Percentiles rank a stretch among this genome's conserved stretches.
Evolutionary conservation across 257 asterid genomes (phyloP).

Genomic region (Scutellaria galericulata): DNA sequence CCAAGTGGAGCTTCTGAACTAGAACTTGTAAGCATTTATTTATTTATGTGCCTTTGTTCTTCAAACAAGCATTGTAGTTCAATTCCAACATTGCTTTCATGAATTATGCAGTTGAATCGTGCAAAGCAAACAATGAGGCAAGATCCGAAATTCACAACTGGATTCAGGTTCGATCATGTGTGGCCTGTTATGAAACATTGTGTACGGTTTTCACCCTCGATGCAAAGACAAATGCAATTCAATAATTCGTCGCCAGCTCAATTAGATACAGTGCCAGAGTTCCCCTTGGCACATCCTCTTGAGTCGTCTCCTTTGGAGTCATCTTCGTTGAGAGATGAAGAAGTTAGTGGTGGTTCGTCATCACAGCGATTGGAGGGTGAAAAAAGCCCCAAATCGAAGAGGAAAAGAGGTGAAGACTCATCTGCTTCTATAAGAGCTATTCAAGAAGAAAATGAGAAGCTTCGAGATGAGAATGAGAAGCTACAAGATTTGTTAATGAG

Average conservation of each 20-base stretch:
- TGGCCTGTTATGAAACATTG: background rate
- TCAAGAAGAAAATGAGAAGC: too few species aligned
- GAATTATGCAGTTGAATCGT: background rate
- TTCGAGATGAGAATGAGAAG: background rate
- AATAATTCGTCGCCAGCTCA: background rate
- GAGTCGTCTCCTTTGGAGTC: background rate
- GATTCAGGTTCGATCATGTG: slow-evolving; percentile 15
- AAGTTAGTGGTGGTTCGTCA: background rate
- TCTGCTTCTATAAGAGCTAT: too few species aligned
- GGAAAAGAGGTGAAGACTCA: background rate
- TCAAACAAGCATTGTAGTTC: background rate
- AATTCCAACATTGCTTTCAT: background rate
- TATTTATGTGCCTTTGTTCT: background rate
- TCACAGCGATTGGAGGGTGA: background rate
- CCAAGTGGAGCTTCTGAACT: background rate
- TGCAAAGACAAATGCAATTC: background rate
- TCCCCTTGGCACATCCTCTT: background rate
- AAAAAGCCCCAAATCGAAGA: background rate
- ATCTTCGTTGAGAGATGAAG: background rate
- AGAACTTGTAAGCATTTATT: background rate
- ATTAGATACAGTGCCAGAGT: background rate
- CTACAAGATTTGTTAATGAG: background rate
- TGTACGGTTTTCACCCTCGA: background rate
- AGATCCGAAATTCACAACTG: background rate
- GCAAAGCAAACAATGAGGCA: background rate